Conservation (phyloP, 768 basidiomycete genomes). For the Nidula microcarpa region DNA sequence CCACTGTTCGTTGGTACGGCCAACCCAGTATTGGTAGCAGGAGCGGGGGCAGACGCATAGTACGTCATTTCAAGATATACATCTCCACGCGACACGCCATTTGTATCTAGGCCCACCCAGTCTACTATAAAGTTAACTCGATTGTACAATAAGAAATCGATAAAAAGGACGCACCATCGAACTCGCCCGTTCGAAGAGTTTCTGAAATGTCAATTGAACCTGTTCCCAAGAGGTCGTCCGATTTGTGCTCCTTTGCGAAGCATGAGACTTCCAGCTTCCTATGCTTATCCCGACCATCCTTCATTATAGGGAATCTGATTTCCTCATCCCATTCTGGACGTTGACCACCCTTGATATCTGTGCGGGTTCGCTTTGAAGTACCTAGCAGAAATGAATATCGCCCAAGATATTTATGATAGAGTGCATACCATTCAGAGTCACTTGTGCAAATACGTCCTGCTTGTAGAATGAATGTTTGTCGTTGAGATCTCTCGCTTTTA, state of each 20-base stretch:
- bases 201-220: constrained; percentile 73
- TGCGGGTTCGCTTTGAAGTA: constrained; percentile 62
- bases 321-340: constrained; percentile 94
- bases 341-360: constrained; percentile 86
- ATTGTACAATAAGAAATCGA: background rate
- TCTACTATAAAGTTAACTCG: constrained; percentile 15
- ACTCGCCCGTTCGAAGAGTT: constrained; percentile 82
- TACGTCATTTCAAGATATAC: constrained; percentile 93
- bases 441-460: constrained; percentile 82
- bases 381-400: constrained; percentile 26
- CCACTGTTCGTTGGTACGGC: constrained; percentile 11
- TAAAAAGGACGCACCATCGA: constrained; percentile 70
- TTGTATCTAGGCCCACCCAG: constrained; percentile 29
- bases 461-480: constrained; percentile 88
- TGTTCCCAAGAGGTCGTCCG: constrained; percentile 76
- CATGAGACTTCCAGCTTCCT: constrained; percentile 72
- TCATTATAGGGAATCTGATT: constrained; percentile 70
- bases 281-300: constrained; percentile 48
- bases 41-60: constrained; percentile 67
- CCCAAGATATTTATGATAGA: background rate
- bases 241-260: constrained; percentile 72
- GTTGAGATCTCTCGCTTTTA: constrained; percentile 80
- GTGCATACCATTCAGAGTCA: constrained; percentile 47
- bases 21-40: constrained; percentile 23
- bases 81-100: constrained; percentile 72